A percentile compares a stretch with the other conserved stretches of the same genome.
phyloP scores from a whole-genome alignment of 2,329 filamentous ascomycete species.

The Fusarium abutilonis region DNA sequence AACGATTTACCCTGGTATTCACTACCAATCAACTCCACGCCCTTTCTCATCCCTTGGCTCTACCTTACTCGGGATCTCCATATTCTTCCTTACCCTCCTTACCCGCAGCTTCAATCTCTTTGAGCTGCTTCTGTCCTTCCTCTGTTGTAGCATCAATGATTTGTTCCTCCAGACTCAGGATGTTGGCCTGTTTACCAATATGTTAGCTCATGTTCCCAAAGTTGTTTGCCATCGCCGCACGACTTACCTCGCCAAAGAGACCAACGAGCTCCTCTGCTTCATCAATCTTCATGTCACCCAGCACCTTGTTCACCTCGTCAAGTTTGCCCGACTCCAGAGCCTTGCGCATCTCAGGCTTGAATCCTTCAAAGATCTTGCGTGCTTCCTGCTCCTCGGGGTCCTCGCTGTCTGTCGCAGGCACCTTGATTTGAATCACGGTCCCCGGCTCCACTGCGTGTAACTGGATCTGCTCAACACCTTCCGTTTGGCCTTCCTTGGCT shows the following conservation, averaged over 20 bases:
- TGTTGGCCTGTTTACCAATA: conserved; percentile 69
- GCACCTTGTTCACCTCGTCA: conserved; percentile 67
- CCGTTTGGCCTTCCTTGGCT: conserved; percentile 62
- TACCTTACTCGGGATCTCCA: conserved; percentile 54
- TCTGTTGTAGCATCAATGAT: conserved; percentile 96
- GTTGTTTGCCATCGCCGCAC: conserved; percentile 1
- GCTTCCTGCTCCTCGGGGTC: conserved; percentile 71
- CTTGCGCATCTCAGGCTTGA: conserved; percentile 80
- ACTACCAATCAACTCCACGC: background rate
- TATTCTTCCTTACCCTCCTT: conserved; percentile 41
- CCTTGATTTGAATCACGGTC: conserved; percentile 87
- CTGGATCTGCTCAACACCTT: conserved; percentile 94
- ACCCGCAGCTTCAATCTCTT: conserved; percentile 72
- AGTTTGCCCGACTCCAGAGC: conserved; percentile 90
- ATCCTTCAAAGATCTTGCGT: conserved; percentile 82
- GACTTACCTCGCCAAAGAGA: conserved; percentile 74
- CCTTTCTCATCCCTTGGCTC: background rate
- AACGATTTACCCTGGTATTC: background rate
- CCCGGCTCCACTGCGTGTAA: conserved; percentile 94
- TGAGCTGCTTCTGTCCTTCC: conserved; percentile 80
- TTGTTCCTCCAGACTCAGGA: conserved; percentile 89
- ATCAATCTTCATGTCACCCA: conserved; percentile 87
- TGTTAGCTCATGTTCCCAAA: conserved; percentile 33
- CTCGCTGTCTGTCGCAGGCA: conserved; percentile 75
- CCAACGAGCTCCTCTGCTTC: conserved; percentile 88